Percentiles rank a stretch among this genome's conserved stretches.
Conservation (phyloP, 2,329 filamentous ascomycete genomes). For the Daldinia eschscholtzii region DNA sequence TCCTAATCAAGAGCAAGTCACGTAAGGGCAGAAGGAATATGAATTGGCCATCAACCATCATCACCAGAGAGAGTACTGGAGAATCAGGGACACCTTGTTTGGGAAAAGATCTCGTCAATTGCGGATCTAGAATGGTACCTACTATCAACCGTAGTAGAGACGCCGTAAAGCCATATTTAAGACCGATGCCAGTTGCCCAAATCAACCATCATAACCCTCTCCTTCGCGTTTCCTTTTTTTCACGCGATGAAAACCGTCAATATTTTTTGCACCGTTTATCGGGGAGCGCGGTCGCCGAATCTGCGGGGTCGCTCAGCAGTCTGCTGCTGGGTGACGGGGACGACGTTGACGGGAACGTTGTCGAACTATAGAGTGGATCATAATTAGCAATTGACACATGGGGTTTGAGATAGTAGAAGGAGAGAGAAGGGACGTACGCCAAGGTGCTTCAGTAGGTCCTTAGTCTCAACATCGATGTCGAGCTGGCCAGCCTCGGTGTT, state of each 20-base stretch:
- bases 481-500: conserved; percentile 92
- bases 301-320: conserved; percentile 82
- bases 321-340: conserved; percentile 90
- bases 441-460: conserved; percentile 98
- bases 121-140: conserved; percentile 69
- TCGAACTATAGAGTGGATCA: conserved; percentile 78
- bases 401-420: too few species aligned
- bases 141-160: conserved; percentile 68
- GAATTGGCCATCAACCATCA: conserved; percentile 94
- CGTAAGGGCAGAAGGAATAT: conserved; percentile 34
- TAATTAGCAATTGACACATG: conserved; percentile 48
- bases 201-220: conserved; percentile 49
- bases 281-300: conserved; percentile 74
- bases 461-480: conserved; percentile 96
- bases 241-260: conserved; percentile 46
- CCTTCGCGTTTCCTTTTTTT: conserved; percentile 50
- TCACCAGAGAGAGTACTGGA: conserved; percentile 67
- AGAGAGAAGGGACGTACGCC: conserved; percentile 77
- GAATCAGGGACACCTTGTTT: conserved; percentile 93
- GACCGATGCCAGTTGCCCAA: conserved; percentile 61
- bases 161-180: conserved; percentile 62
- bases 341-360: conserved; percentile 95
- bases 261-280: conserved; percentile 41
- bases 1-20: conserved; percentile 38
- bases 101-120: conserved; percentile 69